Evolutionary conservation across 2,329 filamentous ascomycete species (phyloP).

Genomic region (Lecanicillium sp.): DNA sequence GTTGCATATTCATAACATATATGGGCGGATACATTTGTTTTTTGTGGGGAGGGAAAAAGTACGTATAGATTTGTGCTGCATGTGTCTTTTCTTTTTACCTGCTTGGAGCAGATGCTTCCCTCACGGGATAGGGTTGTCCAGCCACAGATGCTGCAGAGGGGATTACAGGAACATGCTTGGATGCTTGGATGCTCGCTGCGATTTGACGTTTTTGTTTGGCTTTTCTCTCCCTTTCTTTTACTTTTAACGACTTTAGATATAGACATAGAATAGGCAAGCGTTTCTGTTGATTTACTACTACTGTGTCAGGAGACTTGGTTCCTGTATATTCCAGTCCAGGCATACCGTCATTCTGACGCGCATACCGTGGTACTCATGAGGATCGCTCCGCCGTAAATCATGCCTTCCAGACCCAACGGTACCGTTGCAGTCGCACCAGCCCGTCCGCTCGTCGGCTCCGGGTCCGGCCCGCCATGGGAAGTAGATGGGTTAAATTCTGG

Average conservation of each 20-base stretch:
- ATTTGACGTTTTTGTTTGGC: background rate
- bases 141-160: background rate
- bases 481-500: too few species aligned
- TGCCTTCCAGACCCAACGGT: too few species aligned
- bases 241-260: slow-evolving; percentile 2
- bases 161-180: background rate
- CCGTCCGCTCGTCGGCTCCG: too few species aligned
- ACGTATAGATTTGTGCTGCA: slow-evolving; percentile 1
- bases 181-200: background rate
- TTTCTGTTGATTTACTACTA: background rate
- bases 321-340: too few species aligned
- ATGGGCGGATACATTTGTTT: background rate
- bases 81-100: background rate
- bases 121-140: slow-evolving; percentile 4
- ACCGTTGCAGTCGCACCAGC: too few species aligned
- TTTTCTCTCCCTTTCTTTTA: background rate
- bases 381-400: too few species aligned
- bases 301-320: background rate
- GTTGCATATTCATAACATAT: background rate
- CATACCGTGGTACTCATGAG: too few species aligned
- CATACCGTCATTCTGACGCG: too few species aligned
- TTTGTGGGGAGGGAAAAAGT: background rate
- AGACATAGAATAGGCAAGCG: slow-evolving; percentile 10
- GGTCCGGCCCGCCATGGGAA: too few species aligned
- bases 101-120: background rate